Conservation (phyloP, 495 filamentous ascomycete species). For the Talaromyces adpressus region DNA sequence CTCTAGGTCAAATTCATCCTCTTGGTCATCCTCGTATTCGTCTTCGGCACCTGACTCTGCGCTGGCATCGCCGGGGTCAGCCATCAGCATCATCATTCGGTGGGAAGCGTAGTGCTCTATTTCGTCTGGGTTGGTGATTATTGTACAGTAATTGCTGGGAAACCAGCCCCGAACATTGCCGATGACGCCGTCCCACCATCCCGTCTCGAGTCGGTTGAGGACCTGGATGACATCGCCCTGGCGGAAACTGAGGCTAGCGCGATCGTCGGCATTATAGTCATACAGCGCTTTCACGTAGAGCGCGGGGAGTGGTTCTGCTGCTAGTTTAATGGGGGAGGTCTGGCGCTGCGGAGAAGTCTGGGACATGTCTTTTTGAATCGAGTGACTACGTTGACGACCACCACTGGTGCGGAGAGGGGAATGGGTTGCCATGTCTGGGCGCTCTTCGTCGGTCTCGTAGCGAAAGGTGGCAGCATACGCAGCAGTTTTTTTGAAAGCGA, state of each 20-base stretch:
- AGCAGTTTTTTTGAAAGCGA: conserved; percentile 6
- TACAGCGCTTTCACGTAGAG: conserved; percentile 95
- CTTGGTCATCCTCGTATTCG: conserved; percentile 63
- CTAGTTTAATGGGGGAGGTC: conserved; percentile 27
- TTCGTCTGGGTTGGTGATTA: conserved; percentile 70
- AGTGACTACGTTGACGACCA: conserved; percentile 8
- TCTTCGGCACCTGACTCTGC: conserved; percentile 52
- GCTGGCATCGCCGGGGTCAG: conserved; percentile 40
- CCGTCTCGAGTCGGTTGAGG: conserved; percentile 93
- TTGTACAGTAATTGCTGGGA: conserved; percentile 94
- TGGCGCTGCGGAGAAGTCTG: conserved; percentile 20
- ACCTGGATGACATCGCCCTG: conserved; percentile 96
- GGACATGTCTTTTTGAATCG: conserved; percentile 6
- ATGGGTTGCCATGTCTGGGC: conserved; percentile 1
- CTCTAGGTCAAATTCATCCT: conserved; percentile 61
- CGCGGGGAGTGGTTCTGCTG: conserved; percentile 61
- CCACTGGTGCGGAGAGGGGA: not conserved
- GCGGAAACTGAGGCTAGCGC: conserved; percentile 91
- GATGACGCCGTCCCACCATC: conserved; percentile 99
- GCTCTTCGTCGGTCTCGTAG: conserved; percentile 8
- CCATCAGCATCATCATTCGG: conserved; percentile 25
- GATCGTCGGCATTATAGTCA: conserved; percentile 95
- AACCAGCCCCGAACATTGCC: conserved; percentile 90
- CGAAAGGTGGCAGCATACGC: conserved; percentile 8
- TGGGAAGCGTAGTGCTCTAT: conserved; percentile 29